Evolutionary conservation across 1,139 yeast species (phyloP).

Genomic region (Pichia sp.): DNA sequence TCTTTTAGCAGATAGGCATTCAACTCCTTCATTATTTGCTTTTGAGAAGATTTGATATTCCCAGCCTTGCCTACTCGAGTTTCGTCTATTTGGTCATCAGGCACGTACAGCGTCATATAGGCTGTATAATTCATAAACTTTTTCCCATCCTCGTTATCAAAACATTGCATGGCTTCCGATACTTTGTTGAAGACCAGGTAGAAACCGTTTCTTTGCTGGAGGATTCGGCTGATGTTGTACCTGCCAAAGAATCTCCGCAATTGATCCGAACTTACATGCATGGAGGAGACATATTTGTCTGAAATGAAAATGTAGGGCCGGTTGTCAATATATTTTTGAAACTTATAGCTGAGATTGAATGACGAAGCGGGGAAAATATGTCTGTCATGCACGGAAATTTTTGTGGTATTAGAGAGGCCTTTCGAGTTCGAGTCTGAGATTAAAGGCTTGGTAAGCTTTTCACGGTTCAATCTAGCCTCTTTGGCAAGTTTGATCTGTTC

Average conservation of each 20-base stretch:
- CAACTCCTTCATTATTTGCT: slow-evolving; percentile 59
- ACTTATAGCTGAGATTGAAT: slow-evolving; percentile 40
- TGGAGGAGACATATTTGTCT: slow-evolving; percentile 51
- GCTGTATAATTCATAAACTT: slow-evolving; percentile 46
- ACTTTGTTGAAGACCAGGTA: slow-evolving; percentile 65
- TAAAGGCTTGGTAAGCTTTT: not conserved
- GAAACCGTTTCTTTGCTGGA: slow-evolving; percentile 63
- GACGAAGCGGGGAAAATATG: slow-evolving; percentile 34
- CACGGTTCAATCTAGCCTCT: slow-evolving; percentile 7
- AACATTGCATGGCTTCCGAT: slow-evolving; percentile 64
- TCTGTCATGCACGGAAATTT: slow-evolving; percentile 28
- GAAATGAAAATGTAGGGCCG: slow-evolving; percentile 56
- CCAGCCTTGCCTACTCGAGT: slow-evolving; percentile 28
- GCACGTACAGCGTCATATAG: slow-evolving; percentile 50
- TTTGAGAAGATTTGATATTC: slow-evolving; percentile 39
- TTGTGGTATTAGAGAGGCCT: not conserved
- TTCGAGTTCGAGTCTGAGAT: slow-evolving; percentile 4
- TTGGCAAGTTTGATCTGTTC: not conserved
- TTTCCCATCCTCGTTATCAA: slow-evolving; percentile 62
- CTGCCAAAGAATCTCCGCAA: slow-evolving; percentile 48
- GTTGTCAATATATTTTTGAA: slow-evolving; percentile 45
- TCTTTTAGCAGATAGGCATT: slow-evolving; percentile 64
- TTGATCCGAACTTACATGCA: slow-evolving; percentile 49
- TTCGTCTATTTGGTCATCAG: slow-evolving; percentile 26
- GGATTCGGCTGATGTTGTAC: slow-evolving; percentile 63